A percentile compares a stretch with the other conserved stretches of the same genome.
phyloP scores from a whole-genome alignment of 176 grass and related monocot genomes.

The Puccinellia tenuiflora region DNA sequence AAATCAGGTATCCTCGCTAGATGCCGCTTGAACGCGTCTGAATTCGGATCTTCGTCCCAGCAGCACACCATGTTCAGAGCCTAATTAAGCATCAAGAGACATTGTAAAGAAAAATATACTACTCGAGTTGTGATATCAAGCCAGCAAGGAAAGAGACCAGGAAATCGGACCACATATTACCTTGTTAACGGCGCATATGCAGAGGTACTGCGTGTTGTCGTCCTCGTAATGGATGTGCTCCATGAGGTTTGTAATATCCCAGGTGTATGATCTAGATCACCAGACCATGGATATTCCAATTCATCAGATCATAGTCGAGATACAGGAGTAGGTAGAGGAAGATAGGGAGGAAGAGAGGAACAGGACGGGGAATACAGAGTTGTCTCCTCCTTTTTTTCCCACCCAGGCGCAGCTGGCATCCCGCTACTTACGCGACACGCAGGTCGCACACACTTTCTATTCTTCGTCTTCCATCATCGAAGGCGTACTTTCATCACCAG shows the following conservation, averaged over 20 bases:
- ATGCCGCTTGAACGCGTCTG: constrained; percentile 64
- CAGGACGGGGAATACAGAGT: no score
- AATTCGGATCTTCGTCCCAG: constrained; percentile 70
- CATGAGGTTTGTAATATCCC: constrained; percentile 12
- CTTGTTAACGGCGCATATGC: constrained; percentile 47
- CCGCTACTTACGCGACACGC: no score
- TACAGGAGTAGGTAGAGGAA: no score
- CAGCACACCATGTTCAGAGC: constrained; percentile 71
- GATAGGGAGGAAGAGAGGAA: no score
- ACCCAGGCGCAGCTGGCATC: no score
- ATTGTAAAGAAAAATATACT: neutral
- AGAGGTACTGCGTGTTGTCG: constrained; percentile 56
- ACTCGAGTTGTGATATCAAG: neutral
- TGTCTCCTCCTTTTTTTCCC: no score
- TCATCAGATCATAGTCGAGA: no score
- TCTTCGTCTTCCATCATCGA: no score
- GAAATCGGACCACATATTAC: neutral
- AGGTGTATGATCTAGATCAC: no score
- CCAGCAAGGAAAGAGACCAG: neutral
- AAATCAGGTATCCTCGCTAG: constrained; percentile 70
- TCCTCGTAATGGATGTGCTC: constrained; percentile 87
- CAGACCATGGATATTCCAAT: no score
- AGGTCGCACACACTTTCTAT: no score
- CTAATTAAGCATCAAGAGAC: constrained; percentile 20
- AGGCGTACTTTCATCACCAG: no score